Conservation (phyloP, 768 basidiomycete genomes). For the Trametes coccinea region DNA sequence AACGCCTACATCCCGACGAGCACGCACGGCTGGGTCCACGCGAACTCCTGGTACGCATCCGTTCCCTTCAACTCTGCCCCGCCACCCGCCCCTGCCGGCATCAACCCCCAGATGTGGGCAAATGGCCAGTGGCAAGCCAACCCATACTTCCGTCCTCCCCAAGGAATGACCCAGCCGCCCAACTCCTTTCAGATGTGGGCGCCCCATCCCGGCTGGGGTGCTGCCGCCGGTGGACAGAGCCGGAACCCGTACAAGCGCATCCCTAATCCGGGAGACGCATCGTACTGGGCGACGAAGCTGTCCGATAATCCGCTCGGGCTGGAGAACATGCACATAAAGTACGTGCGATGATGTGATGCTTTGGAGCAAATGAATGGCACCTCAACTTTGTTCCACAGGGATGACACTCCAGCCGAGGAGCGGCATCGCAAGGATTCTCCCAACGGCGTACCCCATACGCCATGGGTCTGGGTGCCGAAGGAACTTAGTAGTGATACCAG, state of each 20-base stretch:
- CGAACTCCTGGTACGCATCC: conserved; percentile 14
- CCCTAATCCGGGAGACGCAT: conserved; percentile 60
- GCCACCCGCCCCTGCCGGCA: conserved; percentile 57
- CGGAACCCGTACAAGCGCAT: conserved; percentile 67
- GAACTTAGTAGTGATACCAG: conserved; percentile 23
- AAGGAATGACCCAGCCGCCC: conserved; percentile 10
- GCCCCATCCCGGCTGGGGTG: conserved; percentile 32
- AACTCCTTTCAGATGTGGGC: conserved; percentile 25
- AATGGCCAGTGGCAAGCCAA: conserved; percentile 44
- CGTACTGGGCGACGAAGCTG: conserved; percentile 62
- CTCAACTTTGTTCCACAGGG: conserved; percentile 2
- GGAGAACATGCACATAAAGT: conserved; percentile 66
- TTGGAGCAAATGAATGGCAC: not conserved
- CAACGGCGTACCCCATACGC: conserved; percentile 50
- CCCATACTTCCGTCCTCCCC: conserved; percentile 25
- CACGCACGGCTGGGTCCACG: conserved; percentile 19
- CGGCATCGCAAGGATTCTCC: conserved; percentile 20
- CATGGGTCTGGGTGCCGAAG: conserved; percentile 68
- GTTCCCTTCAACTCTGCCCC: conserved; percentile 35
- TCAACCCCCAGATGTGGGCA: conserved; percentile 46
- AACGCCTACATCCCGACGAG: conserved; percentile 8
- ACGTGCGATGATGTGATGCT: conserved; percentile 29
- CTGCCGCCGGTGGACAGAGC: conserved; percentile 31
- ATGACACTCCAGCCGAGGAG: conserved; percentile 18
- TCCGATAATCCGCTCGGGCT: conserved; percentile 66